Conservation (phyloP, 345 rosid genomes). For the Carallia pectinifolia region DNA sequence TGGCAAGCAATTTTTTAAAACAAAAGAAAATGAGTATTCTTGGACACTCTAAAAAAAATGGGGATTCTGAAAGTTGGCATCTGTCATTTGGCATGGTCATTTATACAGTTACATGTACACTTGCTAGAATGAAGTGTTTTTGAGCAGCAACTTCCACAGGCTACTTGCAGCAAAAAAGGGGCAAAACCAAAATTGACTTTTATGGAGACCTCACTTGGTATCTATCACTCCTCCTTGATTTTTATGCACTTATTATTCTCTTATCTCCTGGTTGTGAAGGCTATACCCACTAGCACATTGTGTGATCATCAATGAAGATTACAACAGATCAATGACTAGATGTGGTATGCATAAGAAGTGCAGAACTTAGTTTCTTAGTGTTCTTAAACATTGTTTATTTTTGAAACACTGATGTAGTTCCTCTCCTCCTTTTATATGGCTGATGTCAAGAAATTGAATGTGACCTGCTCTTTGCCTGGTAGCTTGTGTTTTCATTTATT, state of each 20-base stretch:
- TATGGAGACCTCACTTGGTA: slow-evolving; percentile 26
- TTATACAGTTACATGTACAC: no score
- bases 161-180: neutral
- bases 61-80: no score
- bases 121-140: neutral
- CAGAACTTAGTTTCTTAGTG: neutral
- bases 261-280: neutral
- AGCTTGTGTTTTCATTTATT: no score
- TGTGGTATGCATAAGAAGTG: neutral
- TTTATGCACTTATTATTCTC: neutral
- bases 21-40: no score
- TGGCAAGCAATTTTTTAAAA: no score
- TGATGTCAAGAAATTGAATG: no score
- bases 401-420: neutral
- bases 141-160: neutral
- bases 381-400: neutral
- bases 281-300: neutral
- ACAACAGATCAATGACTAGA: neutral
- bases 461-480: no score
- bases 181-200: slow-evolving; percentile 22
- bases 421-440: neutral
- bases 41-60: no score
- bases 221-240: neutral
- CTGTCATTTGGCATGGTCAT: no score
- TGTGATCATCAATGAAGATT: neutral